These are phyloP conservation scores for Drechslerella dactyloides DNA, from an alignment of 2,329 filamentous ascomycete genomes.

Conservation along the genomic window DNA sequence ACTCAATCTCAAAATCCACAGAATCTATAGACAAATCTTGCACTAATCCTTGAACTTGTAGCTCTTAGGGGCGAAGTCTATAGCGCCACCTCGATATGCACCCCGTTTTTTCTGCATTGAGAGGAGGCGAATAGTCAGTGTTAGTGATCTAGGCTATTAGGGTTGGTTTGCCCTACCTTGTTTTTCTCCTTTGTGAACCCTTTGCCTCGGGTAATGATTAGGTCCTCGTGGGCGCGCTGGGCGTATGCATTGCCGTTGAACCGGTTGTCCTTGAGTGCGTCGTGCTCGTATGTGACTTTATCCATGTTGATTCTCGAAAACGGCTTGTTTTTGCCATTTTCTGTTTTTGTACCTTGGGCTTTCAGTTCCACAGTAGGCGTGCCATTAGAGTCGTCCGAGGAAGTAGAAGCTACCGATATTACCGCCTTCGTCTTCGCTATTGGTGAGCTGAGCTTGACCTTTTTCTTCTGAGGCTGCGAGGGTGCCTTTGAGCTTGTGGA, in stretches of 20 bases:
- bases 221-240: constrained; percentile 81
- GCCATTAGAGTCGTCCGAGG: constrained; percentile 65
- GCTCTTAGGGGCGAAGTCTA: constrained; percentile 81
- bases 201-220: constrained; percentile 91
- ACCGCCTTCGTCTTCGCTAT: constrained; percentile 52
- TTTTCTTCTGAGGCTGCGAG: constrained; percentile 58
- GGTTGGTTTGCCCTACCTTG: constrained; percentile 64
- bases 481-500: constrained; percentile 55
- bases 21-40: not conserved
- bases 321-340: constrained; percentile 58
- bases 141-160: constrained; percentile 9
- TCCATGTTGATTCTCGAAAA: constrained; percentile 71
- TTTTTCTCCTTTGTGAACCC: constrained; percentile 99
- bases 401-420: constrained; percentile 51
- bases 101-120: constrained; percentile 74
- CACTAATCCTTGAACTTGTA: constrained; percentile 90
- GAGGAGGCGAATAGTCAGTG: constrained; percentile 15
- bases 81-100: constrained; percentile 84
- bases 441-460: constrained; percentile 54
- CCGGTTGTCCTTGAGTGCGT: constrained; percentile 67
- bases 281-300: constrained; percentile 52
- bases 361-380: not conserved
- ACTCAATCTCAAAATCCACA: not conserved
- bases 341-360: not conserved
- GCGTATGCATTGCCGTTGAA: constrained; percentile 86